Conservation (phyloP, 257 asterid species). For the Primulina eburnea region DNA sequence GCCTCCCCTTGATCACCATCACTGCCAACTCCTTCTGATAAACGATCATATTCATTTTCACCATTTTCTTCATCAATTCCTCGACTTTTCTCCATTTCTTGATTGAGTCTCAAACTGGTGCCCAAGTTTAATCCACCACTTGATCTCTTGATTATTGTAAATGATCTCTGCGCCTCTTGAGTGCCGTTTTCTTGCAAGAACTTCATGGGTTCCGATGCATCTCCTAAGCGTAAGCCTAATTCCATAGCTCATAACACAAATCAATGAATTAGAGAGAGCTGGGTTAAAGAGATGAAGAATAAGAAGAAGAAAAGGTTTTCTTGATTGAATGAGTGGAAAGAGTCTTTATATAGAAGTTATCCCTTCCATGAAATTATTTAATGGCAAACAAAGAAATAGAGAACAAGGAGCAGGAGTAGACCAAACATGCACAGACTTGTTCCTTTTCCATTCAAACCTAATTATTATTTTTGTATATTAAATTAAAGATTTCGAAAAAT, state of each 20-base stretch:
- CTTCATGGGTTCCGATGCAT: slow-evolving; percentile 33
- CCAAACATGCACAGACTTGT: slow-evolving; percentile 32
- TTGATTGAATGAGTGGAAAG: slow-evolving; percentile 27
- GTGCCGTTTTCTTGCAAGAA: slow-evolving; percentile 26
- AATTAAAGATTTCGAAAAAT: no score
- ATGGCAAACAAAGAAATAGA: slow-evolving; percentile 13
- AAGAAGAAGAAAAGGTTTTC: no score
- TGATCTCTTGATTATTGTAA: slow-evolving; percentile 15
- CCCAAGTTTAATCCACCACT: slow-evolving; percentile 16
- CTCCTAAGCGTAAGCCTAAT: slow-evolving; percentile 70
- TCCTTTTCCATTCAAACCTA: background rate
- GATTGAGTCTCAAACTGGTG: background rate
- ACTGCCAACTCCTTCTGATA: slow-evolving; percentile 22
- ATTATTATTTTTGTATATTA: background rate
- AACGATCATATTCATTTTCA: slow-evolving; percentile 26
- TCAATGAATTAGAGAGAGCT: background rate
- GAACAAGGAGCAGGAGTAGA: slow-evolving; percentile 37
- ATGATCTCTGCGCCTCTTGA: background rate
- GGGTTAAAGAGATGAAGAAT: slow-evolving; percentile 4
- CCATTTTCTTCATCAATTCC: slow-evolving; percentile 19
- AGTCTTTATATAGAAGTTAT: slow-evolving; percentile 55
- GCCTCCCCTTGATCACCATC: slow-evolving; percentile 25
- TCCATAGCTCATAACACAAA: slow-evolving; percentile 43
- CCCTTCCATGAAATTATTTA: slow-evolving; percentile 29
- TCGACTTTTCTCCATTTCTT: slow-evolving; percentile 18